phyloP scores from a whole-genome alignment of 2,329 filamentous ascomycete species.

The Apiospora hydei region DNA sequence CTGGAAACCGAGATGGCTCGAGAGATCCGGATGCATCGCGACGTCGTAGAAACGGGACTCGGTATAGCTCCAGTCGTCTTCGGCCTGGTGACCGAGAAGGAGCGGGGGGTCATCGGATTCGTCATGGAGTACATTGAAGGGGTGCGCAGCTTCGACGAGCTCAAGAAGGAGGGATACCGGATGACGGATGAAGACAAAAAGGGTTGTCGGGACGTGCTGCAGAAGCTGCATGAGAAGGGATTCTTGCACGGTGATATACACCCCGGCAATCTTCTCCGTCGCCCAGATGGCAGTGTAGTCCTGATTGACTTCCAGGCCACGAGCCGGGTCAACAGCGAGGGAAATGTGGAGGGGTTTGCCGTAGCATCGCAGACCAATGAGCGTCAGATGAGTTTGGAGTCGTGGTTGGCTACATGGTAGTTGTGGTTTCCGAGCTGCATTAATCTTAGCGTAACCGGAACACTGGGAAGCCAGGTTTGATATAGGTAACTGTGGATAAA shows the following conservation, averaged over 20 bases:
- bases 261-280: neutral
- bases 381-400: neutral
- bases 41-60: neutral
- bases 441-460: neutral
- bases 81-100: neutral
- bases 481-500: too few species aligned
- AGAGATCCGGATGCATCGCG: neutral
- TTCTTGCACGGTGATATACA: neutral
- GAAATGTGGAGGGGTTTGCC: neutral
- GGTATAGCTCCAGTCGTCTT: neutral
- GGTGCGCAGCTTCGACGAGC: neutral
- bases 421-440: neutral
- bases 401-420: neutral
- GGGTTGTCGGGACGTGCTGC: neutral
- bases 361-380: neutral
- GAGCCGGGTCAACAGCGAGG: neutral
- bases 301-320: neutral
- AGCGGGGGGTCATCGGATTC: neutral
- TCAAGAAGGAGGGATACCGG: neutral
- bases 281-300: neutral
- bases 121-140: neutral
- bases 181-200: neutral
- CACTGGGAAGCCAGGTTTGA: too few species aligned
- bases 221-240: neutral
- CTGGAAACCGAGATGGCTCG: neutral